A percentile compares a stretch with the other conserved stretches of the same genome.
Conservation (phyloP, 805 yeast genomes). For the Yarrowia sp. region DNA sequence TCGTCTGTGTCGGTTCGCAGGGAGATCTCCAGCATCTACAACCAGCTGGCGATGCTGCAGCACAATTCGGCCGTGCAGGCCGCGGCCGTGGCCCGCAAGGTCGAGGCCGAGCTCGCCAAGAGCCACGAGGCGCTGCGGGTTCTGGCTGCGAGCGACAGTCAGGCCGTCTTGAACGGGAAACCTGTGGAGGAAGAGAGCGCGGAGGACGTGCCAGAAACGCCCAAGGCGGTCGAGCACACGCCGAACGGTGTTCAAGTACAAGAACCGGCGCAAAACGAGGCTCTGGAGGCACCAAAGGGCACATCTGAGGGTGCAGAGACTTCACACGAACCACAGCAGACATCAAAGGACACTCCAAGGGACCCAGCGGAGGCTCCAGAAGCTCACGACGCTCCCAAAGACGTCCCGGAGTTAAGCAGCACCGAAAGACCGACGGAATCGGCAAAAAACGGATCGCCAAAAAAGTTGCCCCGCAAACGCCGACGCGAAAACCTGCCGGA, state of each 20-base stretch:
- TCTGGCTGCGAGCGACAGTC: background rate
- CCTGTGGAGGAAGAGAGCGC: background rate
- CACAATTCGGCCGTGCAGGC: conserved; percentile 5
- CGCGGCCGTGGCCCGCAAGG: conserved; percentile 5
- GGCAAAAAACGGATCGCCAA: background rate
- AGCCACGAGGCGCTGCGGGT: background rate
- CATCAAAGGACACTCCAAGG: too few species aligned
- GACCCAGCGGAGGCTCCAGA: too few species aligned
- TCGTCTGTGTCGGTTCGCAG: background rate
- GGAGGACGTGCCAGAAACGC: too few species aligned
- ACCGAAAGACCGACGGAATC: background rate
- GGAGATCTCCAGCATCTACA: conserved; percentile 12
- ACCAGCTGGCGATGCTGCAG: conserved; percentile 16
- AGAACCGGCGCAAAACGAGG: background rate
- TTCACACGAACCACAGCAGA: too few species aligned
- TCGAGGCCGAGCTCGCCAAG: background rate
- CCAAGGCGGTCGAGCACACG: too few species aligned
- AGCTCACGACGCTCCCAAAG: too few species aligned
- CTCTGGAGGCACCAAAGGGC: background rate
- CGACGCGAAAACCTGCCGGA: background rate
- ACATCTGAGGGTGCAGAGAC: background rate
- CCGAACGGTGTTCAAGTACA: too few species aligned
- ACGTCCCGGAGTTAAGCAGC: too few species aligned
- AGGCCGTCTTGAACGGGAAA: background rate
- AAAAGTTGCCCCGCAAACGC: background rate